Percentiles rank a stretch among this genome's conserved stretches.
phyloP scores from a whole-genome alignment of 352 stramenopile genomes.

The Phytophthora foliorum region DNA sequence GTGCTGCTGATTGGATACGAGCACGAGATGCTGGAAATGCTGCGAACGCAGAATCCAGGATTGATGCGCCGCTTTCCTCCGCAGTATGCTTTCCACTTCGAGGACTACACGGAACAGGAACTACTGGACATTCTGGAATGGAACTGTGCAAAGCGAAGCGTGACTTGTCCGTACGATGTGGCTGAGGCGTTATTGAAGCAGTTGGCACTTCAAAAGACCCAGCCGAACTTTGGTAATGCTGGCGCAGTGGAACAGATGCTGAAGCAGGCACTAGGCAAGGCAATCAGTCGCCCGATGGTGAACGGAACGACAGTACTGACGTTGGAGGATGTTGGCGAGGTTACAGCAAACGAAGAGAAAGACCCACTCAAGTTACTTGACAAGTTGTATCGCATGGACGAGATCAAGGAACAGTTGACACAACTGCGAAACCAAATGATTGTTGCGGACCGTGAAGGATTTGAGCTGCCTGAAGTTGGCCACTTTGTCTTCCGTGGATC shows the following conservation, averaged over 20 bases:
- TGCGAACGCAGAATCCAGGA: constrained; percentile 90
- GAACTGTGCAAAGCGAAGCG: constrained; percentile 59
- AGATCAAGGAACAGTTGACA: constrained; percentile 62
- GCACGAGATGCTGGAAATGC: constrained; percentile 92
- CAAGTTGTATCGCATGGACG: constrained; percentile 67
- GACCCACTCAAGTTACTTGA: constrained; percentile 63
- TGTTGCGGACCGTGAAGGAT: constrained; percentile 76
- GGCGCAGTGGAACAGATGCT: constrained; percentile 88
- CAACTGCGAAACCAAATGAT: constrained; percentile 69
- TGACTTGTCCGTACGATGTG: constrained; percentile 62
- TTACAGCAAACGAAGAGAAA: constrained; percentile 8
- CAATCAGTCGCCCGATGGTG: constrained; percentile 56
- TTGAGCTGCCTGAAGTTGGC: constrained; percentile 61
- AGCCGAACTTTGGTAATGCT: constrained; percentile 93
- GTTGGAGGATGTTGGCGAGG: constrained; percentile 59
- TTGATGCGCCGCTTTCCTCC: constrained; percentile 88
- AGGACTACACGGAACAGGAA: constrained; percentile 92
- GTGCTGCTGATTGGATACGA: constrained; percentile 94
- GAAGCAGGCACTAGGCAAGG: constrained; percentile 76
- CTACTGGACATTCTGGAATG: constrained; percentile 79
- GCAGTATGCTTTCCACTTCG: constrained; percentile 93
- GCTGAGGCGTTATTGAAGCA: constrained; percentile 63
- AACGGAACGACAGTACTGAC: constrained; percentile 51
- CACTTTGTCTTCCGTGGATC: constrained; percentile 92
- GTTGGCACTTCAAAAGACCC: constrained; percentile 71